Evolutionary conservation across 2,329 filamentous ascomycete genomes (phyloP).

Genomic region (Botrytis medusae): DNA sequence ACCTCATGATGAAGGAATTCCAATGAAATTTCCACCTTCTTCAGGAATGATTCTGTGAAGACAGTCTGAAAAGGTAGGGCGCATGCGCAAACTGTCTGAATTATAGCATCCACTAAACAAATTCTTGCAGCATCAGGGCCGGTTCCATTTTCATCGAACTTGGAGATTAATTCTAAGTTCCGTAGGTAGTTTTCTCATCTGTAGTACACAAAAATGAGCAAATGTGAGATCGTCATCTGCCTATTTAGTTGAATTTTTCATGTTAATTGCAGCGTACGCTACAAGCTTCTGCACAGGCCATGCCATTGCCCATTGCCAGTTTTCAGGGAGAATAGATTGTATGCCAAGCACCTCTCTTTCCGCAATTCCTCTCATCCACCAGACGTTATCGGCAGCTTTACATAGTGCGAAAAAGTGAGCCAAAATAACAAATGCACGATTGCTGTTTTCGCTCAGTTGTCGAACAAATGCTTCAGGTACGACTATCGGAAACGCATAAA

Average conservation of each 20-base stretch:
- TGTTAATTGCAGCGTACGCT: not conserved
- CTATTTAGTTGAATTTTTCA: no score
- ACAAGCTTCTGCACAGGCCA: not conserved
- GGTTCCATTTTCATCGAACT: fast-evolving
- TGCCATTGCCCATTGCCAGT: slow-evolving; percentile 1
- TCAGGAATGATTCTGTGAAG: not conserved
- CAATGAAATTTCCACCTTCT: not conserved
- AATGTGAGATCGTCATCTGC: not conserved
- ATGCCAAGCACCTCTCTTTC: slow-evolving; percentile 6
- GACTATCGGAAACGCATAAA: not conserved
- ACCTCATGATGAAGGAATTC: not conserved
- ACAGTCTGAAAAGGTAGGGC: not conserved
- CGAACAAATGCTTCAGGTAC: not conserved
- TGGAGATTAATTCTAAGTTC: not conserved
- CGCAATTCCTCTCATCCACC: not conserved
- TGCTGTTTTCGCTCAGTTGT: not conserved
- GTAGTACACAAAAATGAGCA: not conserved
- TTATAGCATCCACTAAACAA: not conserved
- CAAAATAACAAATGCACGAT: not conserved
- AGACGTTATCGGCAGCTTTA: not conserved
- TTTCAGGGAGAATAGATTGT: not conserved
- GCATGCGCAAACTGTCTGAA: not conserved
- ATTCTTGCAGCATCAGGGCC: not conserved
- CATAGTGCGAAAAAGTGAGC: not conserved
- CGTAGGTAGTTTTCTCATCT: not conserved